Evolutionary conservation across 2,329 filamentous ascomycete species (phyloP), one percentile per base, ranked within the genome.

Genomic region (Macrophomina pseudophaseolina): DNA sequence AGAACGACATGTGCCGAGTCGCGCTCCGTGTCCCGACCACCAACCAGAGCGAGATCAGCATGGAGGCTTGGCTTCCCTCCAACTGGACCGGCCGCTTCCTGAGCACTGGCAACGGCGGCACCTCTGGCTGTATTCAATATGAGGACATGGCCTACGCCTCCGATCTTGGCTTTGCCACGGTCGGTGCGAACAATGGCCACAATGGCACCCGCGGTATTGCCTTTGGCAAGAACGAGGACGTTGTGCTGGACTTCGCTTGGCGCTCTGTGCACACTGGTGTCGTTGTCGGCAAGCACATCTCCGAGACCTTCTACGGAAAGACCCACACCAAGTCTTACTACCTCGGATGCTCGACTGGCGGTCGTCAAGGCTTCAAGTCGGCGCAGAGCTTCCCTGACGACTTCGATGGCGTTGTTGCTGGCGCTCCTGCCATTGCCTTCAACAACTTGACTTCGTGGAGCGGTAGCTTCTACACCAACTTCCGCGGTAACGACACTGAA

Each of bases 171-270:
- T 82, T 81, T 60, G 76, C 80, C 0, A 71, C 75, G 12, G 78
- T 80, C 5, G 77, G 76, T 11, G 77, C 76, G 2, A 81, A 82
- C 70, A 81, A 78, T 32, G 80, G 80, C 0, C 80, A 82, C 66
- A 79, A 81, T 63, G 80, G 80, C 8, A 79, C 76, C 5, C 79
- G 76, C 3, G 84, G 83, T n/a, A 65, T 72, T 30, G 75, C 81
- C 0, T 85, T 85, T 69, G 82, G 80, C 58, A 35, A 56, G 3
- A 74, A 72, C 12, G 72, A 78, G 0, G 81, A 82, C 18, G 76
- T 83, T 8, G 70, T 85, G 0, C 75, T 78, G 42, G 84, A 85
- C 68, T 85, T 84, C 69, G 81, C 80, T 9, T 84, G 80, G 66
- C 76, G 81, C 18, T 78, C 81, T 54, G 52, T 83, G 2, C 81